These are phyloP conservation scores for Geranium incanum DNA, from an alignment of 441 rosid species.

Conservation along the genomic window DNA sequence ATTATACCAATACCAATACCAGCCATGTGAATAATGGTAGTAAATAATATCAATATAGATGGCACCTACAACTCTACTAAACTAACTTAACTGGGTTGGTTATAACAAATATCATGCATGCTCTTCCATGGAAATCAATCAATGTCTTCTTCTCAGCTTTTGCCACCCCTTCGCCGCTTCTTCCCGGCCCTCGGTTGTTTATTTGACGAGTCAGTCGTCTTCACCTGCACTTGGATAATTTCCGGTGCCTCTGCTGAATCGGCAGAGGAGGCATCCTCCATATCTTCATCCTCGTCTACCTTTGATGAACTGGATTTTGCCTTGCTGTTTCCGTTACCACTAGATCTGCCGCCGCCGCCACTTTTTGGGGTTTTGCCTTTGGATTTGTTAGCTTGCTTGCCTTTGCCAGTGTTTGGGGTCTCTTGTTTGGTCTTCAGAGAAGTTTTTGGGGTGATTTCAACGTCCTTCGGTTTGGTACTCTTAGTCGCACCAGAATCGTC, in stretches of 20 bases:
- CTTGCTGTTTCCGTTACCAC: conserved; percentile 37
- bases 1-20: background rate
- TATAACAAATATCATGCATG: background rate
- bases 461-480: conserved; percentile 31
- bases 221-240: conserved; percentile 30
- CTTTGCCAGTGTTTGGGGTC: conserved; percentile 34
- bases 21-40: too few relatives aligned
- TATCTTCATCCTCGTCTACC: conserved; percentile 34
- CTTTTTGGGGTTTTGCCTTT: conserved; percentile 38
- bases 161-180: conserved; percentile 52
- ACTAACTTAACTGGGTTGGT: background rate
- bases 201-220: conserved; percentile 37
- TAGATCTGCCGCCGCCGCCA: conserved; percentile 38
- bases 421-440: conserved; percentile 46
- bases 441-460: conserved; percentile 29
- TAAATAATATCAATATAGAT: background rate
- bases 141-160: conserved; percentile 10
- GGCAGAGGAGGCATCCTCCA: conserved; percentile 40
- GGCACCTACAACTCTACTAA: conserved; percentile 1
- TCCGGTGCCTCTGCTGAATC: conserved; percentile 33
- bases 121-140: background rate
- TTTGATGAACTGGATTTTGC: conserved; percentile 48
- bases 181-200: conserved; percentile 40
- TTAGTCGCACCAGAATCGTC: background rate
- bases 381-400: conserved; percentile 40